These are phyloP conservation scores for Millerozyma acaciae DNA, from an alignment of 805 yeast species.

Conservation along the genomic window DNA sequence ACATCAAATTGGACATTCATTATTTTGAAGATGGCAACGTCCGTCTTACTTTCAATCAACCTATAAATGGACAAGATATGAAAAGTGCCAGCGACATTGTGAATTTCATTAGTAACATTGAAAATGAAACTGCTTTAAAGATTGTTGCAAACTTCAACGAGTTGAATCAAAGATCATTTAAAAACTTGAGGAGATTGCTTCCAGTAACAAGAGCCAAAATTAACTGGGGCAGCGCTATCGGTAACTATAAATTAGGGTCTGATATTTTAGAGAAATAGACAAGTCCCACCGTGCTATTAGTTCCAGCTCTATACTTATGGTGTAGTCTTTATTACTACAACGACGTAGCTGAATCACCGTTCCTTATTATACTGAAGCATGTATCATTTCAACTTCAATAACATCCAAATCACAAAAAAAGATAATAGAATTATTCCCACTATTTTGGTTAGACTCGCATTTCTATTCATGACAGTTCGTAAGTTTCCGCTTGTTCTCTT, in stretches of 20 bases:
- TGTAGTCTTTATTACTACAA: not conserved
- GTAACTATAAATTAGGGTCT: slow-evolving; percentile 81
- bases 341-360: not conserved
- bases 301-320: not conserved
- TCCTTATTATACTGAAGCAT: not conserved
- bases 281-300: not conserved
- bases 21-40: slow-evolving; percentile 97
- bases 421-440: slow-evolving; percentile 31
- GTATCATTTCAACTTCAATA: slow-evolving; percentile 27
- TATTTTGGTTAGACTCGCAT: slow-evolving; percentile 36
- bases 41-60: slow-evolving; percentile 51
- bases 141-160: slow-evolving; percentile 61
- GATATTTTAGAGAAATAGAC: slow-evolving; percentile 41
- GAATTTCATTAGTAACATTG: slow-evolving; percentile 50
- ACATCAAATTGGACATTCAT: slow-evolving; percentile 69
- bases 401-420: slow-evolving; percentile 37
- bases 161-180: slow-evolving; percentile 78
- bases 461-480: slow-evolving; percentile 37
- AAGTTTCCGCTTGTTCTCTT: slow-evolving; percentile 39
- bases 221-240: slow-evolving; percentile 93
- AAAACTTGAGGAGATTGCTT: slow-evolving; percentile 79
- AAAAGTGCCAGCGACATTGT: slow-evolving; percentile 30
- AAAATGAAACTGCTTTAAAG: slow-evolving; percentile 54
- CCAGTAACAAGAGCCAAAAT: slow-evolving; percentile 90
- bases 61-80: slow-evolving; percentile 23